Percentiles rank a stretch among this genome's conserved stretches.
phyloP scores from a whole-genome alignment of 140 eudicot species.

The Anethum foeniculum region DNA sequence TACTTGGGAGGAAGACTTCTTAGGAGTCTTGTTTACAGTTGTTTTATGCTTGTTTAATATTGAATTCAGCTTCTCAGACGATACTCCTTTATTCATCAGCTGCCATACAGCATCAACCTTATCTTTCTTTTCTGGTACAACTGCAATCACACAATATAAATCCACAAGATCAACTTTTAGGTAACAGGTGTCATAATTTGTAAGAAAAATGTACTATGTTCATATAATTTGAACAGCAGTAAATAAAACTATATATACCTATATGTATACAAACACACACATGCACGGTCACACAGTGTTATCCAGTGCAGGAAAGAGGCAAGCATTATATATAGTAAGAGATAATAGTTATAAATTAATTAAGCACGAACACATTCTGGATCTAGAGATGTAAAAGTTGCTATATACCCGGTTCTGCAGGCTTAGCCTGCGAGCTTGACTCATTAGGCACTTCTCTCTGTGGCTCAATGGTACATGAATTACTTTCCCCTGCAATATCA shows the following conservation, averaged over 20 bases:
- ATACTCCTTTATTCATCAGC: slow-evolving; percentile 92
- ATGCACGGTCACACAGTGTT: background rate
- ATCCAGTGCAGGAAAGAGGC: background rate
- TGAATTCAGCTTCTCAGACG: slow-evolving; percentile 56
- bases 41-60: slow-evolving; percentile 41
- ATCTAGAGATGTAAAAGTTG: background rate
- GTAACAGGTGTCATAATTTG: background rate
- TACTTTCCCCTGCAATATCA: slow-evolving; percentile 3
- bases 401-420: slow-evolving; percentile 34
- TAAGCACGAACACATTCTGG: background rate
- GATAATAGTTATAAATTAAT: background rate
- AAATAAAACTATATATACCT: background rate
- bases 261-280: background rate
- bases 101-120: slow-evolving; percentile 87
- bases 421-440: slow-evolving; percentile 23
- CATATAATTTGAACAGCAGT: background rate
- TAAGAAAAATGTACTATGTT: background rate
- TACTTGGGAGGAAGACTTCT: slow-evolving; percentile 33
- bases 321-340: background rate
- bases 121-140: slow-evolving; percentile 55
- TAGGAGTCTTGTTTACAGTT: slow-evolving; percentile 26
- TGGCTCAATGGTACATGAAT: slow-evolving; percentile 11
- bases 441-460: slow-evolving; percentile 20
- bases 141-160: slow-evolving; percentile 11
- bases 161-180: background rate